phyloP scores from a whole-genome alignment of 2,329 filamentous ascomycete genomes.

The Colletotrichum liriopes region DNA sequence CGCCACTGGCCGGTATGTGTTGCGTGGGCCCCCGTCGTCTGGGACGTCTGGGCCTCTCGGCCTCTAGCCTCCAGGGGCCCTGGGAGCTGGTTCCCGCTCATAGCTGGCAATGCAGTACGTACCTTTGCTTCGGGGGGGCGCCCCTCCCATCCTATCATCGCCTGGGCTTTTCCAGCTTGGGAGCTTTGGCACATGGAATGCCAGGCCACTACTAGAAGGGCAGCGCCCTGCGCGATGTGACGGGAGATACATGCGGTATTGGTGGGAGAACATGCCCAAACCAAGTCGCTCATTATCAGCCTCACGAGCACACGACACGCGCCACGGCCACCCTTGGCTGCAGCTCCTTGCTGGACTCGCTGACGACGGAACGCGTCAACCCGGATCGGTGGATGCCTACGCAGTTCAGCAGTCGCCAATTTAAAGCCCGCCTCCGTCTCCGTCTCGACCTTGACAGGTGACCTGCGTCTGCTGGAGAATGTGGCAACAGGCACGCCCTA shows the following conservation, averaged over 20 bases:
- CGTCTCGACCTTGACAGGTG: neutral
- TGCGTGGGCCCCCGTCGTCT: neutral
- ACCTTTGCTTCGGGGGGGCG: neutral
- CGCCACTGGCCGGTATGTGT: constrained; percentile 31
- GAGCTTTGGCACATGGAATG: constrained; percentile 15
- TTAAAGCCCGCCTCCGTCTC: constrained; percentile 3
- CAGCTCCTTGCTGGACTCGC: constrained; percentile 6
- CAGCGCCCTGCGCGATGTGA: constrained; percentile 20
- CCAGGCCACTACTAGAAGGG: constrained; percentile 8
- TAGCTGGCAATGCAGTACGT: neutral
- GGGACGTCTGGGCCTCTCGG: neutral
- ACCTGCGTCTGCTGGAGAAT: constrained; percentile 6
- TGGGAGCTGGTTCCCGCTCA: neutral
- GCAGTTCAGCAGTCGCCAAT: neutral
- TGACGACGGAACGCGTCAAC: constrained; percentile 29
- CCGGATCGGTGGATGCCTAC: neutral
- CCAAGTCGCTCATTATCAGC: neutral
- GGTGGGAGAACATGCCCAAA: neutral
- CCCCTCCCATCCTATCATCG: no score
- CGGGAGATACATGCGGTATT: constrained; percentile 12
- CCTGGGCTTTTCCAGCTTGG: neutral
- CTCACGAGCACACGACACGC: constrained; percentile 8
- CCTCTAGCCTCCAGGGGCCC: neutral
- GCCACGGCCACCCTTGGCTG: constrained; percentile 9
- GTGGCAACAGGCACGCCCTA: constrained; percentile 2